Base-by-base conservation (phyloP, 2,329 filamentous ascomycete genomes). In the Colletotrichum tabaci region DNA sequence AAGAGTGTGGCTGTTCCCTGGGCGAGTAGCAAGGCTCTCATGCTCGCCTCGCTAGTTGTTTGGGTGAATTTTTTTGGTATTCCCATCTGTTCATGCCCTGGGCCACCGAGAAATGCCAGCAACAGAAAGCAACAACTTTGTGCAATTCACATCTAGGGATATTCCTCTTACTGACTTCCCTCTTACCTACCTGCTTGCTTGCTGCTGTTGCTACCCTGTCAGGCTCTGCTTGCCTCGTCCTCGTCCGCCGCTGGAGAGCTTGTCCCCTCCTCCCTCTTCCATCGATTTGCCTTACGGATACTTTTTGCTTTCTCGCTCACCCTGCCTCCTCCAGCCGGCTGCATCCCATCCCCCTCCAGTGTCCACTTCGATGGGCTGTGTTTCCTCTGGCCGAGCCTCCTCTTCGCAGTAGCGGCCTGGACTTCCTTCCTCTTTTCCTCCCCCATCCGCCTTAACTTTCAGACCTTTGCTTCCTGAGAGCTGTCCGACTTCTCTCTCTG, bases 341-440 rank as follows among this genome's bases (percentile, higher is more conserved):
- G 63, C 38, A 66, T 66, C 63, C 50, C 30, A 35, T 35, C 30
- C 53, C 61, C 42, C 35, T 62, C 61, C 64, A 68, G 64, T 68
- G 56, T 44, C 65, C 46, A 62, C 61, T 62, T 47, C 58, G 26
- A 68, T 63, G 58, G 68, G 68, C 65, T 71, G 65, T 71, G 57
- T 71, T 66, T 68, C 52, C 50, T 63, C 68, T 68, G 26, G 53
- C 65, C 61, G 65, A 71, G 65, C 68, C 65, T 71, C 58, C 46
- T 71, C 46, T 46, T 47, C 15, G 30, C 52, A 55, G 52, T 38
- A 44, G 21, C 21, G 38, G 57, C 61, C 61, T 44, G 23, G 50
- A 10, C 52, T 58, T 68, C 61, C 50, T 70, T 61, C 55, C 58
- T 63, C 47, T 69, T 49, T 50, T 50, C 58, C 57, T 38, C 56